Evolutionary conservation across 2,329 filamentous ascomycete genomes (phyloP).

Genomic region (Ceratocystiopsis sp.): DNA sequence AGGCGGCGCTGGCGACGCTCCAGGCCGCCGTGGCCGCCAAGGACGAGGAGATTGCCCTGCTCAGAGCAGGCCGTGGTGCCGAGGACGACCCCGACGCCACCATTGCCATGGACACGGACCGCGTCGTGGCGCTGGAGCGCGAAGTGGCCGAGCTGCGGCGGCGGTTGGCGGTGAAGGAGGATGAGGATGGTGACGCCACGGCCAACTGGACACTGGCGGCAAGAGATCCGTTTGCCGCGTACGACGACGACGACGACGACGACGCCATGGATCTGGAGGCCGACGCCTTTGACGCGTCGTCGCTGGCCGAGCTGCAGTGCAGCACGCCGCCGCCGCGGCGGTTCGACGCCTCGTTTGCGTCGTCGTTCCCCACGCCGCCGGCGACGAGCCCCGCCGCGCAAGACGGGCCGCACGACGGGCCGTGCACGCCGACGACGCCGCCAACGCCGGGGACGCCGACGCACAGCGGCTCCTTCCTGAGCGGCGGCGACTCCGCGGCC

Average conservation of each 20-base stretch:
- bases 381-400: slow-evolving; percentile 29
- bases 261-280: slow-evolving; percentile 12
- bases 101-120: slow-evolving; percentile 27
- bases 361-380: slow-evolving; percentile 38
- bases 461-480: too few relatives aligned
- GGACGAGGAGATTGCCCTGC: slow-evolving; percentile 30
- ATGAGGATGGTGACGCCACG: slow-evolving; percentile 3
- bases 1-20: slow-evolving; percentile 33
- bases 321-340: slow-evolving; percentile 27
- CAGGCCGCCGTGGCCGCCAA: slow-evolving; percentile 29
- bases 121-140: slow-evolving; percentile 20
- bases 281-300: slow-evolving; percentile 29
- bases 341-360: neutral
- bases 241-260: slow-evolving; percentile 24
- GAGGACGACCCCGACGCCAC: slow-evolving; percentile 21
- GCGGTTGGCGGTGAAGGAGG: slow-evolving; percentile 15
- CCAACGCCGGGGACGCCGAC: slow-evolving; percentile 18
- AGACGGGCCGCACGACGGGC: too few relatives aligned
- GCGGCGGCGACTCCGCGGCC: too few relatives aligned
- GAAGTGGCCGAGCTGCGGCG: slow-evolving; percentile 18
- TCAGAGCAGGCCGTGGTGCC: slow-evolving; percentile 2
- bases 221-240: slow-evolving; percentile 24
- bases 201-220: slow-evolving; percentile 36
- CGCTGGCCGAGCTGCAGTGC: slow-evolving; percentile 31
- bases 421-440: slow-evolving; percentile 5